phyloP scores from a whole-genome alignment of 2,329 filamentous ascomycete genomes.

The Phialemoniopsis sp. region DNA sequence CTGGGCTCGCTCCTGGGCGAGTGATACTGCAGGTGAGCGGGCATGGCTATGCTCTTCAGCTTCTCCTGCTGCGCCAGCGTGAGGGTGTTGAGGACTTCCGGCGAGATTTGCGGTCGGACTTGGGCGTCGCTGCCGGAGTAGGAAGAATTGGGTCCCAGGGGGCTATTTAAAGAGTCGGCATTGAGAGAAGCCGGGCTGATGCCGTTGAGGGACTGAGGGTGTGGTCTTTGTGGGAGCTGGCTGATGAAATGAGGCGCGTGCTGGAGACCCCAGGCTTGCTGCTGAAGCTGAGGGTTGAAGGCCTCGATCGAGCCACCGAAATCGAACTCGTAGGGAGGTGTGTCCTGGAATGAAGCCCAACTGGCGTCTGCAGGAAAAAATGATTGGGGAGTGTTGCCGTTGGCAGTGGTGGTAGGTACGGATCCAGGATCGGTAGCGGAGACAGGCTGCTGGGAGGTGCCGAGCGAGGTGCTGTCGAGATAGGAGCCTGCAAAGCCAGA shows the following conservation, averaged over 20 bases:
- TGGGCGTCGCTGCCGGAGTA: conserved; percentile 20
- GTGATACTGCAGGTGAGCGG: conserved; percentile 55
- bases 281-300: conserved; percentile 2
- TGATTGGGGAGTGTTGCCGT: conserved; percentile 11
- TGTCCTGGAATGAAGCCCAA: conserved; percentile 46
- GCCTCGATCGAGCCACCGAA: no score
- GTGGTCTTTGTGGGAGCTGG: conserved; percentile 26
- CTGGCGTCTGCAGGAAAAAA: conserved; percentile 30
- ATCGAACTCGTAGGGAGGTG: conserved; percentile 35
- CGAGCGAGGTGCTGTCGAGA: neutral
- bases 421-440: neutral
- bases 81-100: conserved; percentile 33
- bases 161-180: conserved; percentile 18
- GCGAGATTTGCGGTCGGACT: conserved; percentile 19
- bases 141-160: conserved; percentile 7
- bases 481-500: conserved; percentile 11
- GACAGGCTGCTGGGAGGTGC: neutral
- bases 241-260: conserved; percentile 18
- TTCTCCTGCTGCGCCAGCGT: conserved; percentile 58
- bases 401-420: conserved; percentile 12
- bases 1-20: conserved; percentile 55
- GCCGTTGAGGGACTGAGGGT: conserved; percentile 24
- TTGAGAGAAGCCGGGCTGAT: conserved; percentile 30
- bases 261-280: conserved; percentile 23
- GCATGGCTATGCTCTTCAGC: conserved; percentile 61